A percentile compares a stretch with the other conserved stretches of the same genome.
Conservation (phyloP, 2,329 filamentous ascomycete species). For the Curvularia eragrostidis region DNA sequence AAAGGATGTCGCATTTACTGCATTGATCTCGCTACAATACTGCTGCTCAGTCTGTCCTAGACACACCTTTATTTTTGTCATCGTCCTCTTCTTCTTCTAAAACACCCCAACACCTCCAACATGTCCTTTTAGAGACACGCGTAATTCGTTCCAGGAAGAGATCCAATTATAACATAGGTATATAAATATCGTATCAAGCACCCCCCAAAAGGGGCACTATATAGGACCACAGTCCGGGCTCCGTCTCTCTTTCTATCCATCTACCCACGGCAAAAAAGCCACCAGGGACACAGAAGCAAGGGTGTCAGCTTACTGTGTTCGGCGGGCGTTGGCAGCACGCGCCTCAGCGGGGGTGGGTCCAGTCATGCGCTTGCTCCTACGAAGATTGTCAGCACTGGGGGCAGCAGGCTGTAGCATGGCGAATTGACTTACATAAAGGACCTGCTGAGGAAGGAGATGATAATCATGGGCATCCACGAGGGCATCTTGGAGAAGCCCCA, state of each 20-base stretch:
- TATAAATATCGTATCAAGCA: background rate
- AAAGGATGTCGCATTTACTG: background rate
- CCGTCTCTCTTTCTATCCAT: background rate
- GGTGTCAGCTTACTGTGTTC: conserved; percentile 11
- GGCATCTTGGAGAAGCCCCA: conserved; percentile 68
- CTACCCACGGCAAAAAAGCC: background rate
- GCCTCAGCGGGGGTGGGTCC: conserved; percentile 13
- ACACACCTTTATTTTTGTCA: too few relatives aligned
- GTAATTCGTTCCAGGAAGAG: conserved; percentile 1
- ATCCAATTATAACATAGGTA: conserved; percentile 3
- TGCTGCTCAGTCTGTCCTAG: background rate
- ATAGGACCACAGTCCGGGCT: background rate
- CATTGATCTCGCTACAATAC: background rate
- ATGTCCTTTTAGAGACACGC: background rate
- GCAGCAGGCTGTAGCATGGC: background rate
- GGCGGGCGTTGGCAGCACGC: conserved; percentile 11
- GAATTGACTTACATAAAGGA: conserved; percentile 70
- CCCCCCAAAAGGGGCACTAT: too few relatives aligned
- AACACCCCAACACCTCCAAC: background rate
- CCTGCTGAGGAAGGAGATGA: conserved; percentile 75
- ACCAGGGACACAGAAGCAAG: background rate
- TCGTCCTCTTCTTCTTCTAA: background rate
- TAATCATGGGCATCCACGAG: conserved; percentile 78
- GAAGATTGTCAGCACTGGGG: conserved; percentile 1
- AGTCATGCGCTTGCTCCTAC: conserved; percentile 23